A percentile compares a stretch with the other conserved stretches of the same genome.
Conservation (phyloP, 2,329 filamentous ascomycete genomes). For the Fusarium foetens region DNA sequence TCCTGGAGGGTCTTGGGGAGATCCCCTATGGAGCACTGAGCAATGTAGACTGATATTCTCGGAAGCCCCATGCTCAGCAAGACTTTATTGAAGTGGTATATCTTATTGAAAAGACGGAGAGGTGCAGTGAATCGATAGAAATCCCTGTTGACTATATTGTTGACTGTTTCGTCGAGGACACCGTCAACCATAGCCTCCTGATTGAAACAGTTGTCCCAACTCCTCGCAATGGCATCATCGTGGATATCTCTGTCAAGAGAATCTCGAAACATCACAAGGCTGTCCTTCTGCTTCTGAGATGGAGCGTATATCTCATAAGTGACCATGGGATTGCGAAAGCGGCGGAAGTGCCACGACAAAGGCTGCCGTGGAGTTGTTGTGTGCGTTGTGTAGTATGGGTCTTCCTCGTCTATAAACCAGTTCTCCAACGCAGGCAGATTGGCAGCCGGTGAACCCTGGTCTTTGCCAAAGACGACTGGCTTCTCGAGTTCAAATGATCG, state of each 20-base stretch:
- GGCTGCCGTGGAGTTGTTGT: background rate
- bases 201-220: slow-evolving; percentile 44
- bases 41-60: slow-evolving; percentile 76
- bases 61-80: slow-evolving; percentile 25
- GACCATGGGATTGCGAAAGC: slow-evolving; percentile 48
- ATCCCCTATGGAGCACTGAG: slow-evolving; percentile 78
- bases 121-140: slow-evolving; percentile 71
- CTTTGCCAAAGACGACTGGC: slow-evolving; percentile 62
- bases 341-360: slow-evolving; percentile 45
- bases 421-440: slow-evolving; percentile 63
- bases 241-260: slow-evolving; percentile 42
- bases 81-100: slow-evolving; percentile 58
- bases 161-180: background rate
- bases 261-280: slow-evolving; percentile 42
- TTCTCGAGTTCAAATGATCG: slow-evolving; percentile 61
- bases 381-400: slow-evolving; percentile 7
- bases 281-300: slow-evolving; percentile 23
- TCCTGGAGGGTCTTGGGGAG: slow-evolving; percentile 70
- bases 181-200: background rate
- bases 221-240: slow-evolving; percentile 47
- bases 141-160: slow-evolving; percentile 30
- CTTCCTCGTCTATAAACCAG: slow-evolving; percentile 63
- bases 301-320: slow-evolving; percentile 54
- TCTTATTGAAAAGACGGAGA: slow-evolving; percentile 71
- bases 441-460: slow-evolving; percentile 49